Percentiles rank a stretch among this genome's conserved stretches.
Evolutionary conservation across 768 basidiomycete species (phyloP).

Genomic region (Butyriboletus loyo): DNA sequence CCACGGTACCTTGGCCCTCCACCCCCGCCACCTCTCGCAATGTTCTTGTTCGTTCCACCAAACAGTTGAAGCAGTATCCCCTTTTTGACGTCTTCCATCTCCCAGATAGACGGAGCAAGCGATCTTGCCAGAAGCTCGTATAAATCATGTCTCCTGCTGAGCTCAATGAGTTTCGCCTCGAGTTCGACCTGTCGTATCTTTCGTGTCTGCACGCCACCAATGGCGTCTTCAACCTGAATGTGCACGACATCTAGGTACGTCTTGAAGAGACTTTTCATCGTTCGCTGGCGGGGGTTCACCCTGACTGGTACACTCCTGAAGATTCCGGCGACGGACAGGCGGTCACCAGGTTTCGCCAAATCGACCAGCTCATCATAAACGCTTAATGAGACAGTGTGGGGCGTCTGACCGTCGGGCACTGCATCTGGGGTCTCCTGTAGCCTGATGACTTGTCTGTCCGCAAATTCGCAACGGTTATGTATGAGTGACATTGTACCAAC

Average conservation of each 20-base stretch:
- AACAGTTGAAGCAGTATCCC: slow-evolving; percentile 95
- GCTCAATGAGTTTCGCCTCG: slow-evolving; percentile 71
- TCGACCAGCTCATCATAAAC: slow-evolving; percentile 99
- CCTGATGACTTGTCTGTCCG: slow-evolving; percentile 92
- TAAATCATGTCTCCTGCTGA: slow-evolving; percentile 74
- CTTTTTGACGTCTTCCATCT: slow-evolving; percentile 99
- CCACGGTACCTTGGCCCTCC: slow-evolving; percentile 96
- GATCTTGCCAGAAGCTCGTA: slow-evolving; percentile 84
- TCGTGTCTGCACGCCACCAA: slow-evolving; percentile 34
- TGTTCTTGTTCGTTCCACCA: slow-evolving; percentile 96
- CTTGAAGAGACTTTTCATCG: slow-evolving; percentile 94
- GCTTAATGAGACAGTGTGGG: slow-evolving; percentile 93
- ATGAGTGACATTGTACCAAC: slow-evolving; percentile 91
- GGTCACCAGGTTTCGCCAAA: slow-evolving; percentile 92
- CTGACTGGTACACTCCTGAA: slow-evolving; percentile 95
- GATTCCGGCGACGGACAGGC: slow-evolving; percentile 87
- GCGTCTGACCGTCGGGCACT: slow-evolving; percentile 97
- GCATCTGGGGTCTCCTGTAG: slow-evolving; percentile 97
- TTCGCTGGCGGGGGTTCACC: slow-evolving; percentile 87
- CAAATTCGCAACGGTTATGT: slow-evolving; percentile 96
- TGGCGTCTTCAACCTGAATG: slow-evolving; percentile 57
- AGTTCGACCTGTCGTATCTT: slow-evolving; percentile 60
- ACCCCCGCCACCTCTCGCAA: slow-evolving; percentile 88
- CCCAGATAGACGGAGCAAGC: slow-evolving; percentile 94
- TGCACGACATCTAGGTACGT: slow-evolving; percentile 97